A percentile compares a stretch with the other conserved stretches of the same genome.
These are phyloP conservation scores for Xylaria sp. DNA, from an alignment of 2,329 filamentous ascomycete species.

Conservation along the genomic window DNA sequence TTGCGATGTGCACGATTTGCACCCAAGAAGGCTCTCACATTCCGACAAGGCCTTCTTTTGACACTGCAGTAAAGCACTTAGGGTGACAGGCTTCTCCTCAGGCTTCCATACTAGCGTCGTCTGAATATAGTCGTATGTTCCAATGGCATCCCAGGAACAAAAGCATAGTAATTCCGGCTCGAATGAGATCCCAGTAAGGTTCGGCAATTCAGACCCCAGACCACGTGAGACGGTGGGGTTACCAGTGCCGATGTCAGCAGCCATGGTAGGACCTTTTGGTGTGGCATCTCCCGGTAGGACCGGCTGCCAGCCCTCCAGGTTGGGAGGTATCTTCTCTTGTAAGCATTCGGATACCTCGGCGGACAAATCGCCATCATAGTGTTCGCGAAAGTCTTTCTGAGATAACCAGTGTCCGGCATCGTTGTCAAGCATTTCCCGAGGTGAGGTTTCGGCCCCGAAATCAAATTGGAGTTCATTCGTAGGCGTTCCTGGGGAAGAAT, in stretches of 20 bases:
- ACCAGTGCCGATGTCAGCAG: neutral
- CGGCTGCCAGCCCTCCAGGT: neutral
- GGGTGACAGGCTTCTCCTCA: neutral
- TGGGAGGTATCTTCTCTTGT: neutral
- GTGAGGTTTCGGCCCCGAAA: neutral
- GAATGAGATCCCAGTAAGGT: conserved; percentile 2
- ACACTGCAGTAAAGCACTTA: neutral
- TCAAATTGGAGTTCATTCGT: neutral
- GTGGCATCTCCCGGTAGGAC: conserved; percentile 1
- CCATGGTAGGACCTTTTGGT: neutral
- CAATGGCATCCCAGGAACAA: conserved; percentile 5
- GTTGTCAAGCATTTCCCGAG: neutral
- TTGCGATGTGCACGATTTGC: conserved; percentile 6
- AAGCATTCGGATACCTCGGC: conserved; percentile 1
- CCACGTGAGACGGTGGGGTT: conserved; percentile 2
- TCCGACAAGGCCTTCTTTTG: conserved; percentile 9
- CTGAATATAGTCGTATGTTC: conserved; percentile 10
- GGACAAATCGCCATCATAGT: neutral
- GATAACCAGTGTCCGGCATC: conserved; percentile 2
- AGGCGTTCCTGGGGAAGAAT: conserved; percentile 2
- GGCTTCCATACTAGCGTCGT: conserved; percentile 8
- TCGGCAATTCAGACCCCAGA: neutral
- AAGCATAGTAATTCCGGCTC: conserved; percentile 1
- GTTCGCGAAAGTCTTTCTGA: conserved; percentile 8
- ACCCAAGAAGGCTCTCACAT: conserved; percentile 6